Conservation (phyloP, 345 rosid species). For the Gossypium sturtianum region DNA sequence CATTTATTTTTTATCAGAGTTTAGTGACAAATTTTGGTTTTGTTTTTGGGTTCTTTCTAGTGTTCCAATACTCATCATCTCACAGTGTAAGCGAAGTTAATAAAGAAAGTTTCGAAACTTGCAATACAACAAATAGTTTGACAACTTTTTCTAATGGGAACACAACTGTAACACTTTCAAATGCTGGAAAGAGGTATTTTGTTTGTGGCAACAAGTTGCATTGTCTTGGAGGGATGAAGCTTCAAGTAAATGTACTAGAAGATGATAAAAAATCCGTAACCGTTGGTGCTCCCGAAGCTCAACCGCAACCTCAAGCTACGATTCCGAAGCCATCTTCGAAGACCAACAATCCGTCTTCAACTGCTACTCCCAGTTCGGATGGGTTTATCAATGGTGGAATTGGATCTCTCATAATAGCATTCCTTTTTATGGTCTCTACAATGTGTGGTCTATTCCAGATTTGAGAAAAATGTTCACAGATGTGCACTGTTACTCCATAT, state of each 20-base stretch:
- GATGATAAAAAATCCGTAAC: constrained; percentile 40
- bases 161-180: constrained; percentile 57
- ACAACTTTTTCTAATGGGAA: constrained; percentile 65
- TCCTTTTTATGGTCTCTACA: constrained; percentile 14
- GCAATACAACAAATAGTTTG: constrained; percentile 49
- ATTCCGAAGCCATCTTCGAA: constrained; percentile 40
- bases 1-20: background rate
- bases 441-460: background rate
- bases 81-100: constrained; percentile 58
- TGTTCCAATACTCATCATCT: constrained; percentile 62
- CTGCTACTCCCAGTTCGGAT: constrained; percentile 35
- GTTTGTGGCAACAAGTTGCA: constrained; percentile 53
- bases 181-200: constrained; percentile 57
- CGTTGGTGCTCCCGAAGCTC: constrained; percentile 39
- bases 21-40: background rate
- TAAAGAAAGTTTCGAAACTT: constrained; percentile 35
- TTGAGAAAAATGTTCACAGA: background rate
- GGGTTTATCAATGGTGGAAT: background rate
- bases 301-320: constrained; percentile 15
- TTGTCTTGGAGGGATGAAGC: constrained; percentile 88
- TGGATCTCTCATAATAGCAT: constrained; percentile 12
- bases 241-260: constrained; percentile 38
- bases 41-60: constrained; percentile 22
- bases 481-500: background rate
- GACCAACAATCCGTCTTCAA: constrained; percentile 41